Conservation (phyloP, 1,284 basidiomycete species). For the Ustilago crameri region DNA sequence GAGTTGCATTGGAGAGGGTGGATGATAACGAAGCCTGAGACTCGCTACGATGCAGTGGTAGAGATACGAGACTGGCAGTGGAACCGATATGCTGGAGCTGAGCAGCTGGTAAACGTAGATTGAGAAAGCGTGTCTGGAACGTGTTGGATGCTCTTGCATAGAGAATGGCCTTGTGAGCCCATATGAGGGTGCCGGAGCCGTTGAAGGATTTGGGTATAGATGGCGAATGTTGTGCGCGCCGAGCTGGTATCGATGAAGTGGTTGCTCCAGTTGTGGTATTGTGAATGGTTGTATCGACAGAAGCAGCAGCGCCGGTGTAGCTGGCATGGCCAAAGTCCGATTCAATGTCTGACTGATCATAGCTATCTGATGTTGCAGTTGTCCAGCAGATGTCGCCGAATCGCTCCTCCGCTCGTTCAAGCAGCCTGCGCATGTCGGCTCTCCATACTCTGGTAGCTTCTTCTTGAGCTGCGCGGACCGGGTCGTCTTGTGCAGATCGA, state of each 20-base stretch:
- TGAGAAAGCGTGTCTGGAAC: slow-evolving; percentile 71
- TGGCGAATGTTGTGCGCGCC: not conserved
- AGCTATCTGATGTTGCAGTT: slow-evolving; percentile 2
- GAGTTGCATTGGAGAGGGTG: slow-evolving; percentile 17
- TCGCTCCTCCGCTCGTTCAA: slow-evolving; percentile 45
- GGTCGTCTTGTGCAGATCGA: slow-evolving; percentile 13
- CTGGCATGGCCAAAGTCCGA: slow-evolving; percentile 13
- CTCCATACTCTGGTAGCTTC: slow-evolving; percentile 52
- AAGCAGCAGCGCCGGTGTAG: not conserved
- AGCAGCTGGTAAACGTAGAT: slow-evolving; percentile 73
- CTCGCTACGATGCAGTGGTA: slow-evolving; percentile 35
- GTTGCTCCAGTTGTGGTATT: slow-evolving; percentile 2
- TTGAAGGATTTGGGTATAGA: slow-evolving; percentile 12
- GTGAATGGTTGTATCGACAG: not conserved
- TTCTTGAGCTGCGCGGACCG: slow-evolving; percentile 38
- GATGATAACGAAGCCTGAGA: slow-evolving; percentile 31
- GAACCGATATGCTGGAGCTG: slow-evolving; percentile 54
- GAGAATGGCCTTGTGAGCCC: slow-evolving; percentile 94
- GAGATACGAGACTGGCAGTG: slow-evolving; percentile 47
- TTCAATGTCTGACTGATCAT: slow-evolving; percentile 19
- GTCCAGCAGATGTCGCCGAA: slow-evolving; percentile 63
- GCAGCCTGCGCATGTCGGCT: slow-evolving; percentile 46
- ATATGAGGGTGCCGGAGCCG: slow-evolving; percentile 69
- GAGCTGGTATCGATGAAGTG: slow-evolving; percentile 10
- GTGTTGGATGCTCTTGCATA: slow-evolving; percentile 80